These are phyloP conservation scores for Boechera divaricarpa DNA, from an alignment of 345 rosid species.

Conservation along the genomic window DNA sequence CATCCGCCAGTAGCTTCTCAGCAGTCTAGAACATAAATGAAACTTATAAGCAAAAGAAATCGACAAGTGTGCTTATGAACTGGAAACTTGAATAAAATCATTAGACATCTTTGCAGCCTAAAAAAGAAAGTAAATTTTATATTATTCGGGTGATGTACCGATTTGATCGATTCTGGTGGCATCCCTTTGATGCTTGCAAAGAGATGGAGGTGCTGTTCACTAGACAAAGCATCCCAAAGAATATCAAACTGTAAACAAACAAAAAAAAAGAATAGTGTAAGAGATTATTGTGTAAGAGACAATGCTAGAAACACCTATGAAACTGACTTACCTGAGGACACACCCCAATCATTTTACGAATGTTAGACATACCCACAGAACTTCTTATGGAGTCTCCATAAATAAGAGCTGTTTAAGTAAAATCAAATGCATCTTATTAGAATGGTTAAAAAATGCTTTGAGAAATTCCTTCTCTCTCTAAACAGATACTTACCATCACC, in stretches of 20 bases:
- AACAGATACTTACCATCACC: slow-evolving; percentile 69
- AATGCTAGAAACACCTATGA: background rate
- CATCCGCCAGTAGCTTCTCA: slow-evolving; percentile 67
- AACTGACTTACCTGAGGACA: slow-evolving; percentile 78
- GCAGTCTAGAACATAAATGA: slow-evolving; percentile 42
- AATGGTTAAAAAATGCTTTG: background rate
- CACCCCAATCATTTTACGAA: slow-evolving; percentile 77
- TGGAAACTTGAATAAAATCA: background rate
- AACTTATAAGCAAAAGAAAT: background rate
- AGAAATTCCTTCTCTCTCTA: background rate
- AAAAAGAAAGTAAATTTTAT: background rate
- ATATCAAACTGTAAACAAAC: slow-evolving; percentile 67
- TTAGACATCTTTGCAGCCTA: background rate
- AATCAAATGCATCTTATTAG: slow-evolving; percentile 6
- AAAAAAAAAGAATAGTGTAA: background rate
- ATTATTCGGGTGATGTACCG: slow-evolving; percentile 47
- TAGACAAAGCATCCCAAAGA: slow-evolving; percentile 88
- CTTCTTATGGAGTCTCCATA: slow-evolving; percentile 77
- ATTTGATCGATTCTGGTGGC: slow-evolving; percentile 59
- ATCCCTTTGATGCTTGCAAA: slow-evolving; percentile 87
- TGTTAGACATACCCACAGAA: slow-evolving; percentile 85
- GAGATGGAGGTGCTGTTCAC: slow-evolving; percentile 81
- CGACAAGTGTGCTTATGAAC: background rate
- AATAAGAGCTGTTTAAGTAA: slow-evolving; percentile 55
- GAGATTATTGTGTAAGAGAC: background rate